Evolutionary conservation across 495 filamentous ascomycete genomes (phyloP), one percentile per base, ranked within the genome.

Genomic region (Cudoniella acicularis): DNA sequence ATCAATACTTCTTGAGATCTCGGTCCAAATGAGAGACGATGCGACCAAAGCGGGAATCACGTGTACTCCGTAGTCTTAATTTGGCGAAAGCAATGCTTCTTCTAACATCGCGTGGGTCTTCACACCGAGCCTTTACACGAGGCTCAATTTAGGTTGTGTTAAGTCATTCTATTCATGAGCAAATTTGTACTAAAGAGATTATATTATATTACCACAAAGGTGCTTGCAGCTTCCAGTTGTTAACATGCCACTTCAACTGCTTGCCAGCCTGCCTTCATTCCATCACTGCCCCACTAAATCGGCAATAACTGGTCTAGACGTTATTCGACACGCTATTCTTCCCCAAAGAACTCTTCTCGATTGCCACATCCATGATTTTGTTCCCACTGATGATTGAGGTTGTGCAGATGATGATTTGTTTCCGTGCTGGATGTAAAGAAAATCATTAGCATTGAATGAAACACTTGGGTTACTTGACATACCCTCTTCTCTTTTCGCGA

Each of bases 321-420:
- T n/a, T 11, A 27, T 4, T 54, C 22, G 41, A 40, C 16, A 20
- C 10, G 10, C 42, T 59, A 26, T 69, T 75, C 64, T 71, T 79
- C 45, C 76, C 84, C 72, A 94, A 90, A 16, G 76, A 77, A 47
- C 74, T 75, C 64, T 82, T 87, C 77, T 92, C 91, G 61, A 95
- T 85, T 56, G 90, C 92, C 26, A 84, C 86, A 50, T 90, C 89
- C 83, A 98, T 92, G 76, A 96, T 91, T 68, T 82, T 83, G 65
- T 91, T 87, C 46, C 94, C 95, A 75, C 84, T 96, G 59, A 98
- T 86, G 40, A 99, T 85, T 45, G 87, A 87, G 9, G 94, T 99
- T 23, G 94, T 92, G 68, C 87, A 91, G 72, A 99, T 91, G 50
- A 99, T 75, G 57, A 99, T 86, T 72, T 88, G 89, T 72, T 89